A percentile compares a stretch with the other conserved stretches of the same genome.
Evolutionary conservation across 352 stramenopile genomes (phyloP).

Genomic region (Aphanomyces cochlioides): DNA sequence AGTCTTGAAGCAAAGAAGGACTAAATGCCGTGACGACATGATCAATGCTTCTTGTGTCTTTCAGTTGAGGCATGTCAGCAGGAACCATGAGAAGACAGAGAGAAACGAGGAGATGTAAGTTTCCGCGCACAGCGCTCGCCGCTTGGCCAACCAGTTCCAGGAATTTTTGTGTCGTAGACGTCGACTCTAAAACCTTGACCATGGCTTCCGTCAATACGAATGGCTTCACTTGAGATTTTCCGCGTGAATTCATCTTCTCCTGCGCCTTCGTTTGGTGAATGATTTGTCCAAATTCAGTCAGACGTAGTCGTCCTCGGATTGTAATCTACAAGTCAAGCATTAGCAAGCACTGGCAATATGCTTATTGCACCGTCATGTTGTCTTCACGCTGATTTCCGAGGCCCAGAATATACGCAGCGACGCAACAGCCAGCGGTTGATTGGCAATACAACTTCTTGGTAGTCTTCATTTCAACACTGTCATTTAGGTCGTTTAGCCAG

Average conservation of each 20-base stretch:
- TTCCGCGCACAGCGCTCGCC: conserved; percentile 25
- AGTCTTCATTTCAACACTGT: not conserved
- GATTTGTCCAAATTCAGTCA: conserved; percentile 23
- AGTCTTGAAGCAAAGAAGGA: not conserved
- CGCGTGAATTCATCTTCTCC: not conserved
- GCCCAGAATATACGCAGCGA: conserved; percentile 62
- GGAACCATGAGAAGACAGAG: conserved; percentile 31
- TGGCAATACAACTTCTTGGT: conserved; percentile 43
- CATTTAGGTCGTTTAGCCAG: conserved; percentile 34
- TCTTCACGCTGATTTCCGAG: conserved; percentile 67
- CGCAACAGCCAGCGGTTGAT: conserved; percentile 50
- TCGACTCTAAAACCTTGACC: conserved; percentile 58
- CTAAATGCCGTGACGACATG: conserved; percentile 3
- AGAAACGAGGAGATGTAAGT: conserved; percentile 24
- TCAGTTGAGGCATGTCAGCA: conserved; percentile 25
- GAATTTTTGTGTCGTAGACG: not conserved
- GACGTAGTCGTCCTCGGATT: conserved; percentile 5
- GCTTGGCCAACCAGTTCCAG: conserved; percentile 13
- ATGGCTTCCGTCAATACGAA: conserved; percentile 88
- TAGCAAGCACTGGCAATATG: no score
- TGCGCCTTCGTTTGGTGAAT: conserved; percentile 19
- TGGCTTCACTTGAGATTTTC: conserved; percentile 28
- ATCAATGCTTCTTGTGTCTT: not conserved
- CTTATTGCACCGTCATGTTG: conserved; percentile 65
- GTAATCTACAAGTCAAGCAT: not conserved